Evolutionary conservation across 2,329 filamentous ascomycete genomes (phyloP).

Genomic region (Epichloe sibirici): DNA sequence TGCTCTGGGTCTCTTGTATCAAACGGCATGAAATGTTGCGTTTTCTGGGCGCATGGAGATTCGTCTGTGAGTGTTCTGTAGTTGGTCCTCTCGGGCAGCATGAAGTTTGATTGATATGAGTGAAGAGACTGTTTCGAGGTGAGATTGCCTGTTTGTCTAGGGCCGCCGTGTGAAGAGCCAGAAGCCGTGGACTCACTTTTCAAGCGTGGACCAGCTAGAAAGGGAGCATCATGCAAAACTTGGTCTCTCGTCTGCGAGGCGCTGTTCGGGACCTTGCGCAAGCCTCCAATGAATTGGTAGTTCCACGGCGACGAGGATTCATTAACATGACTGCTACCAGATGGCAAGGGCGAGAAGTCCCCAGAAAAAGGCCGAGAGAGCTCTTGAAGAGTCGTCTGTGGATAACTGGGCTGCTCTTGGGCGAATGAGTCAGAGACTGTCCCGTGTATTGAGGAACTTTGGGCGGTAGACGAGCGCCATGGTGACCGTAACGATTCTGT

Average conservation of each 20-base stretch:
- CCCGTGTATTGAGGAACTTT: slow-evolving; percentile 32
- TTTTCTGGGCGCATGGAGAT: not conserved
- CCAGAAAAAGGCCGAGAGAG: slow-evolving; percentile 9
- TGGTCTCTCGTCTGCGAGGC: not conserved
- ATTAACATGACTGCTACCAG: slow-evolving; percentile 8
- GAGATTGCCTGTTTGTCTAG: slow-evolving; percentile 1
- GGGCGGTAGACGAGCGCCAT: slow-evolving; percentile 31
- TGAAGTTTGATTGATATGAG: slow-evolving; percentile 27
- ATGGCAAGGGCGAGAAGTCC: slow-evolving; percentile 9
- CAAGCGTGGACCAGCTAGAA: not conserved
- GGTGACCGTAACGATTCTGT: slow-evolving; percentile 26
- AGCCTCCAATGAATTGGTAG: slow-evolving; percentile 40
- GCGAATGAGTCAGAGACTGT: slow-evolving; percentile 15
- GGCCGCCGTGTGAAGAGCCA: not conserved
- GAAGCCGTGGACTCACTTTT: not conserved
- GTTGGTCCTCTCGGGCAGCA: slow-evolving; percentile 38
- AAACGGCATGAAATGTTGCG: not conserved
- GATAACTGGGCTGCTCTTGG: slow-evolving; percentile 35
- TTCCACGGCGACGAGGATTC: slow-evolving; percentile 33
- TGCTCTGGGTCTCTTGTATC: slow-evolving; percentile 23
- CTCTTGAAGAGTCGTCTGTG: slow-evolving; percentile 36
- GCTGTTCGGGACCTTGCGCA: slow-evolving; percentile 35
- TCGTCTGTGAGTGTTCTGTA: slow-evolving; percentile 37
- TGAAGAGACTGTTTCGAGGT: slow-evolving; percentile 14
- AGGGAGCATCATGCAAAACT: not conserved